These are phyloP conservation scores for Eimeria tenella DNA, from an alignment of 169 alveolate species.

Conservation along the genomic window DNA sequence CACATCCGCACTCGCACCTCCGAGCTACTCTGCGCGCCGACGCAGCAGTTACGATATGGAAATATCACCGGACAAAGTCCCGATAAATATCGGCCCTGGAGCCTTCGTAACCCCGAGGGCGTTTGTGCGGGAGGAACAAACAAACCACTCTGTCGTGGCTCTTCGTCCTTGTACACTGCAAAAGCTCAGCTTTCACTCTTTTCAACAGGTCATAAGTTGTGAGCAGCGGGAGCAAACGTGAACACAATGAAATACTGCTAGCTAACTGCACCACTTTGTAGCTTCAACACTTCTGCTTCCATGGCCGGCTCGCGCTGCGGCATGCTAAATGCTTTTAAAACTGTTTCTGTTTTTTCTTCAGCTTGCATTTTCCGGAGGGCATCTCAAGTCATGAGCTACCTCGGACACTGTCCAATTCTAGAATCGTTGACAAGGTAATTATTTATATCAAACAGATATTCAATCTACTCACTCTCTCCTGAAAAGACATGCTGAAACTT, in stretches of 20 bases:
- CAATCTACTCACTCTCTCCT: neutral
- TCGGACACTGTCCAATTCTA: constrained; percentile 44
- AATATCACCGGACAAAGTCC: constrained; percentile 13
- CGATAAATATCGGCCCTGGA: constrained; percentile 14
- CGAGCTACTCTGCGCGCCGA: neutral
- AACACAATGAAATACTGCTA: neutral
- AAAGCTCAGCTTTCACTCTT: constrained; percentile 71
- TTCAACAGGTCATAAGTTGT: constrained; percentile 62
- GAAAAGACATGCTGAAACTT: neutral
- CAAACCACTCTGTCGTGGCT: constrained; percentile 63
- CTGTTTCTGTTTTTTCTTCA: neutral
- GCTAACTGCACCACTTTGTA: neutral
- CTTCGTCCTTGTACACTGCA: constrained; percentile 58
- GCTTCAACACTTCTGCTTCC: neutral
- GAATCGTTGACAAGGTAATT: constrained; percentile 64
- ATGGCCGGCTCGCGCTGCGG: too few species aligned
- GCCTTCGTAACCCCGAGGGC: constrained; percentile 68
- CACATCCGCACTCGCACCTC: neutral
- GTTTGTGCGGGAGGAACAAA: constrained; percentile 44
- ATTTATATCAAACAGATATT: neutral
- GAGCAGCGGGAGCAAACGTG: constrained; percentile 12
- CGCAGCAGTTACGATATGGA: constrained; percentile 40
- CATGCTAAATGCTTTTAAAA: too few species aligned
- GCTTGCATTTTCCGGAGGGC: constrained; percentile 68
- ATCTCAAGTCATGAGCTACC: constrained; percentile 52